Base-by-base conservation (phyloP, 495 filamentous ascomycete genomes). In the Diplogelasinospora grovesii region DNA sequence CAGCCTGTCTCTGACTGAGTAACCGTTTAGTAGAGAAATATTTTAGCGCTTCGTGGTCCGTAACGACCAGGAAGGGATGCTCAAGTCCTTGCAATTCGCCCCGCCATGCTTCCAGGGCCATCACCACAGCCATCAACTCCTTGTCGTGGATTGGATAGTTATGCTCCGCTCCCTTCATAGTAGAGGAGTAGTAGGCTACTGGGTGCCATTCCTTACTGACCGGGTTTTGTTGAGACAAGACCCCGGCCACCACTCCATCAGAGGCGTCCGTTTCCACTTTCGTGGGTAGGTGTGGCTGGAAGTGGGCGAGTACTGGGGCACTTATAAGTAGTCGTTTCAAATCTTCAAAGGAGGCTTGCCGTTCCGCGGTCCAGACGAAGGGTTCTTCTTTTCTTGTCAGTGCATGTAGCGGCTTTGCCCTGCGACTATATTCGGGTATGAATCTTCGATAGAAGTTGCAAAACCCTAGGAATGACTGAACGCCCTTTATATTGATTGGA, bases 361-460 rank as follows among this genome's bases (percentile, higher is more conserved):
- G 19, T 19, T 29, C 24, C 0, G 0, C 14, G n/a, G 11, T 10
- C 36, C 24, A 39, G 3, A 4, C 1, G 19, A 27, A 39, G 4
- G 22, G 2, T n/a, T 39, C 22, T 5, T 5, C 34, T 15, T 48
- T 41, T 34, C 27, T 36, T 16, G 20, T 36, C 19, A 42, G 15
- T 6, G 21, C 9, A 2, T 5, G 35, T n/a, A 48, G 22, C 15
- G 23, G 23, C 21, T 33, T 48, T 29, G 20, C 30, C 7, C 35
- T 22, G 6, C 14, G n/a, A 10, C 18, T 22, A 33, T 44, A 49
- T 9, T 39, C 27, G 19, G 13, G 13, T 8, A 38, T 22, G 35
- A 44, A 49, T 20, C 25, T 27, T 9, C 24, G 13, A 20, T 44
- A 44, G 24, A 44, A 44, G 41, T 44, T 44, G 1, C 30, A 44